Evolutionary conservation across 2,329 filamentous ascomycete genomes (phyloP).

Genomic region (Chaetomium sp.): DNA sequence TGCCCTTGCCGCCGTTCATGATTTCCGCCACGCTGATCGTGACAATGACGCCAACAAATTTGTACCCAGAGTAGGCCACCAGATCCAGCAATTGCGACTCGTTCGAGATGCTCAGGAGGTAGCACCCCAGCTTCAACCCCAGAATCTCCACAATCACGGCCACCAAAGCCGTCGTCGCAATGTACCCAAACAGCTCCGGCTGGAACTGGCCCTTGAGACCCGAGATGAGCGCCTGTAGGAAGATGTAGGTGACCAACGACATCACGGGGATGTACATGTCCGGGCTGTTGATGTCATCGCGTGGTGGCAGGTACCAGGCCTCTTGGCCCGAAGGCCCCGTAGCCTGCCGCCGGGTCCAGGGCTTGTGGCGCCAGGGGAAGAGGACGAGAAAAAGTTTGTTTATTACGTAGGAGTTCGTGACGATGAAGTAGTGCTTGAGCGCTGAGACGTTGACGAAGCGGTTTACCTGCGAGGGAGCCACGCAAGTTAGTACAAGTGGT

Average conservation of each 20-base stretch:
- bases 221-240: slow-evolving; percentile 83
- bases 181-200: slow-evolving; percentile 85
- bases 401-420: slow-evolving; percentile 93
- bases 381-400: slow-evolving; percentile 90
- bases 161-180: slow-evolving; percentile 74
- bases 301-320: slow-evolving; percentile 77
- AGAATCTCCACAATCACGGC: slow-evolving; percentile 84
- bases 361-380: slow-evolving; percentile 95
- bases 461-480: slow-evolving; percentile 38
- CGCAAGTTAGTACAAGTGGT: neutral
- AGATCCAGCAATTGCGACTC: slow-evolving; percentile 89
- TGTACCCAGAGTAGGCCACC: slow-evolving; percentile 95
- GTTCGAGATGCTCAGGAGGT: slow-evolving; percentile 87
- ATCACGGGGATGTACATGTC: slow-evolving; percentile 98
- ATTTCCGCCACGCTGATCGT: slow-evolving; percentile 77
- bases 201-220: slow-evolving; percentile 88
- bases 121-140: slow-evolving; percentile 86
- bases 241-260: slow-evolving; percentile 95
- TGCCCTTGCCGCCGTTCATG: slow-evolving; percentile 70
- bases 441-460: slow-evolving; percentile 85
- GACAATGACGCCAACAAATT: slow-evolving; percentile 93
- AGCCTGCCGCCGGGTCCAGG: slow-evolving; percentile 88
- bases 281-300: slow-evolving; percentile 94
- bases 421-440: slow-evolving; percentile 98
- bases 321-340: slow-evolving; percentile 59